Percentiles rank a stretch among this genome's conserved stretches.
phyloP scores from a whole-genome alignment of 1,284 basidiomycete genomes.

The Coniferiporia weirii region DNA sequence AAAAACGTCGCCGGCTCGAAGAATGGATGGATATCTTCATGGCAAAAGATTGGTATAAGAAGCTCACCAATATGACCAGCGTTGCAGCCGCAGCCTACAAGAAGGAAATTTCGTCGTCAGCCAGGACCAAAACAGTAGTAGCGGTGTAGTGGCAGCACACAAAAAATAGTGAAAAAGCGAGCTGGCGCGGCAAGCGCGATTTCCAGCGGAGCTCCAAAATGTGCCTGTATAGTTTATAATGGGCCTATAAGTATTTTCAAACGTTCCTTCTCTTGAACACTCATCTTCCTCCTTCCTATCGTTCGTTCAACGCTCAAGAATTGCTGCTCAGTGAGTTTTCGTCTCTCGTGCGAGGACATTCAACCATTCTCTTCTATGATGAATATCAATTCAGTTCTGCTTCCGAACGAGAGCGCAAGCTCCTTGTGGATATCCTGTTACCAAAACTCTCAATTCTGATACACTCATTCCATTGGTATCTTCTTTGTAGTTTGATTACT shows the following conservation, averaged over 20 bases:
- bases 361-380: conserved; percentile 36
- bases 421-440: conserved; percentile 64
- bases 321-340: background rate
- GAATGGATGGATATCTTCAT: conserved; percentile 22
- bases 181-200: too few relatives aligned
- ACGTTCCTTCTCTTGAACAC: background rate
- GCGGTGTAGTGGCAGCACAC: too few relatives aligned
- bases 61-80: background rate
- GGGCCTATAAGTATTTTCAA: conserved; percentile 1
- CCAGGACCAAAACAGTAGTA: too few relatives aligned
- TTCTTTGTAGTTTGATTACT: conserved; percentile 11
- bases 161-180: background rate
- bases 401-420: conserved; percentile 69
- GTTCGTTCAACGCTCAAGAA: background rate
- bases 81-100: background rate
- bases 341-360: background rate
- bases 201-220: conserved; percentile 7
- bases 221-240: conserved; percentile 11
- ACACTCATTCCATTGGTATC: conserved; percentile 23
- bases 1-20: conserved; percentile 21
- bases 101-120: too few relatives aligned
- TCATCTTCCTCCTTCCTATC: background rate
- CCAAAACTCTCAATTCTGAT: conserved; percentile 54
- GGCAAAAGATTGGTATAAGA: background rate
- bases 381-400: conserved; percentile 69